Percentiles rank a stretch among this genome's conserved stretches.
phyloP scores from a whole-genome alignment of 1,284 basidiomycete genomes.

The Ceratobasidium sp. region DNA sequence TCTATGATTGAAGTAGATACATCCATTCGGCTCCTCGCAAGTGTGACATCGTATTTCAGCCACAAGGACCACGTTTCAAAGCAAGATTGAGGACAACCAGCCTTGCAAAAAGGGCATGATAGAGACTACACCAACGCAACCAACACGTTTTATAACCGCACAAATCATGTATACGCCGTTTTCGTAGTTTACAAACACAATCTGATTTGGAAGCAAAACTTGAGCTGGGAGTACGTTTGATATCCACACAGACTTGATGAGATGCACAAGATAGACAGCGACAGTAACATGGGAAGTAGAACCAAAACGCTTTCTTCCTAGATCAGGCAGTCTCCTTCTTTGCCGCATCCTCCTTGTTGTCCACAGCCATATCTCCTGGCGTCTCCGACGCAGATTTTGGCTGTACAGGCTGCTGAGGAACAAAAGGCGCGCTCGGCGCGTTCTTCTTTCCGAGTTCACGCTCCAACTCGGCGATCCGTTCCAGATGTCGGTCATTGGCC shows the following conservation, averaged over 20 bases:
- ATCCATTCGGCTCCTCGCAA: no score
- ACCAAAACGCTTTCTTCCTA: neutral
- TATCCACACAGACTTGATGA: neutral
- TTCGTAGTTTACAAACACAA: neutral
- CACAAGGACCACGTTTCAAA: no score
- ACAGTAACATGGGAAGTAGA: neutral
- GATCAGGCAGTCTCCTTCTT: neutral
- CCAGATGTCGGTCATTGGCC: constrained; percentile 30
- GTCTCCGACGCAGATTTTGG: neutral
- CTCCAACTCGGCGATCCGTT: constrained; percentile 35
- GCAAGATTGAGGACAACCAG: no score
- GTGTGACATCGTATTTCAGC: no score
- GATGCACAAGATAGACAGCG: neutral
- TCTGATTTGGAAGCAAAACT: neutral
- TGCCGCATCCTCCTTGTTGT: constrained; percentile 14
- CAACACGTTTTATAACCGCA: no score
- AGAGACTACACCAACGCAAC: no score
- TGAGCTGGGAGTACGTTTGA: neutral
- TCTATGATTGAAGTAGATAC: no score
- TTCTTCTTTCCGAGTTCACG: constrained; percentile 21
- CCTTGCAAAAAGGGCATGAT: no score
- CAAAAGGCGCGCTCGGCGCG: neutral
- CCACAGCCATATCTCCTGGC: neutral
- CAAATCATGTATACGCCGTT: no score
- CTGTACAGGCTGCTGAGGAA: neutral